phyloP scores from a whole-genome alignment of 768 basidiomycete genomes.

The Termitomyces sp. region DNA sequence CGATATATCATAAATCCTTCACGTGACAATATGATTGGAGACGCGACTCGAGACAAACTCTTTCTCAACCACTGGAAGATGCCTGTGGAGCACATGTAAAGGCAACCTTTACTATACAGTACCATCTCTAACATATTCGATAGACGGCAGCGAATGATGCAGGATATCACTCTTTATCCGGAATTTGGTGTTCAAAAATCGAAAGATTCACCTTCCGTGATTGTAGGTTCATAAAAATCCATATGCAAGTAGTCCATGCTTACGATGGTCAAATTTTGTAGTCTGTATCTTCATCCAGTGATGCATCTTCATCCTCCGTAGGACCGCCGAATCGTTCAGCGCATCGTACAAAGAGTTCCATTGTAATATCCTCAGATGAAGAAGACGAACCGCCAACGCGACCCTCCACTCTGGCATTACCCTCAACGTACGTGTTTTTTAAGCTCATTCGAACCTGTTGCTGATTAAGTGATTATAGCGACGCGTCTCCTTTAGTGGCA shows the following conservation, averaged over 20 bases:
- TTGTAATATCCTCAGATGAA: constrained; percentile 32
- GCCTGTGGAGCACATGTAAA: constrained; percentile 32
- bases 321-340: constrained; percentile 5
- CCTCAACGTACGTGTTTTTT: constrained; percentile 5
- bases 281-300: constrained; percentile 25
- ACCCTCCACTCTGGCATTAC: constrained; percentile 6
- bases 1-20: no score
- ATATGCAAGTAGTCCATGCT: neutral
- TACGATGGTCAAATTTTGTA: neutral
- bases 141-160: constrained; percentile 27
- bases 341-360: constrained; percentile 5
- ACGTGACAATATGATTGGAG: constrained; percentile 19
- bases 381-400: constrained; percentile 18
- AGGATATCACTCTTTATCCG: constrained; percentile 26
- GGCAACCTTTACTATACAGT: neutral
- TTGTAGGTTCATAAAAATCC: constrained; percentile 19
- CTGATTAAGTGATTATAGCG: neutral
- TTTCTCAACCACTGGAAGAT: constrained; percentile 11
- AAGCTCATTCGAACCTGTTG: neutral
- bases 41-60: constrained; percentile 16
- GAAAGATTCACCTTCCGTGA: constrained; percentile 15
- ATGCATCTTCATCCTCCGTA: constrained; percentile 15
- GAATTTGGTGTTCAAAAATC: constrained; percentile 21
- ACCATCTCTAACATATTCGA: neutral
- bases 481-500: neutral